phyloP scores from a whole-genome alignment of 2,329 filamentous ascomycete genomes.

The Fusarium sp. region DNA sequence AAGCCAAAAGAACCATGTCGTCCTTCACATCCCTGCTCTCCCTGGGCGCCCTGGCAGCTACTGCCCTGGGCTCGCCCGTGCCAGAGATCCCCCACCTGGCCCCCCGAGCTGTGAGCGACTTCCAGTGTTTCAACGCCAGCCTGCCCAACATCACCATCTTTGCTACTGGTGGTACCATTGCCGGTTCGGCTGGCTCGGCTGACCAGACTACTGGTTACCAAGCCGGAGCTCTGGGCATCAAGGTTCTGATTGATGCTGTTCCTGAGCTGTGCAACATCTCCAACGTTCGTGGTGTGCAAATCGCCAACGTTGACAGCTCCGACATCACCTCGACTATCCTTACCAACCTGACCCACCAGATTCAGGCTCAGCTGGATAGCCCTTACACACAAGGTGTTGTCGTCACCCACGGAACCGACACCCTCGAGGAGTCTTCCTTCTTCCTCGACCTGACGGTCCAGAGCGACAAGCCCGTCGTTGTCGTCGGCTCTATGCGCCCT shows the following conservation, averaged over 20 bases:
- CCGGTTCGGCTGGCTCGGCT: slow-evolving; percentile 59
- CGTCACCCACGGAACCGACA: slow-evolving; percentile 74
- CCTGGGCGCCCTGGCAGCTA: slow-evolving; percentile 19
- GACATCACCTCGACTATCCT: slow-evolving; percentile 61
- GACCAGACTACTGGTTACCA: slow-evolving; percentile 58
- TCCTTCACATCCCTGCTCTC: slow-evolving; percentile 21
- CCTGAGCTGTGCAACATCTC: slow-evolving; percentile 65
- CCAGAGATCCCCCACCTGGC: slow-evolving; percentile 17
- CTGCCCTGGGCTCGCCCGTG: slow-evolving; percentile 22
- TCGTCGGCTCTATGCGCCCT: slow-evolving; percentile 73
- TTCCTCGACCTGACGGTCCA: slow-evolving; percentile 69
- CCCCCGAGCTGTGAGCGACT: slow-evolving; percentile 15
- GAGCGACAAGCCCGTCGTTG: slow-evolving; percentile 68
- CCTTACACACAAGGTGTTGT: slow-evolving; percentile 61
- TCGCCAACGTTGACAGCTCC: slow-evolving; percentile 60
- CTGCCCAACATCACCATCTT: slow-evolving; percentile 68
- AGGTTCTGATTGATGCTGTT: slow-evolving; percentile 63
- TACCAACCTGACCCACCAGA: slow-evolving; percentile 59
- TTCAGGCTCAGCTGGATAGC: slow-evolving; percentile 59
- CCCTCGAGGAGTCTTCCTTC: slow-evolving; percentile 71
- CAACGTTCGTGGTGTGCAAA: slow-evolving; percentile 64
- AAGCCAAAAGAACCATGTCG: slow-evolving; percentile 17
- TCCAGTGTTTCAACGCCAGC: slow-evolving; percentile 39
- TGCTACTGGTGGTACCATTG: slow-evolving; percentile 69
- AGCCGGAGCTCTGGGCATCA: slow-evolving; percentile 58